Evolutionary conservation across 805 yeast genomes (phyloP), one percentile per base, ranked within the genome.

Genomic region (Metschnikowia rubicola): DNA sequence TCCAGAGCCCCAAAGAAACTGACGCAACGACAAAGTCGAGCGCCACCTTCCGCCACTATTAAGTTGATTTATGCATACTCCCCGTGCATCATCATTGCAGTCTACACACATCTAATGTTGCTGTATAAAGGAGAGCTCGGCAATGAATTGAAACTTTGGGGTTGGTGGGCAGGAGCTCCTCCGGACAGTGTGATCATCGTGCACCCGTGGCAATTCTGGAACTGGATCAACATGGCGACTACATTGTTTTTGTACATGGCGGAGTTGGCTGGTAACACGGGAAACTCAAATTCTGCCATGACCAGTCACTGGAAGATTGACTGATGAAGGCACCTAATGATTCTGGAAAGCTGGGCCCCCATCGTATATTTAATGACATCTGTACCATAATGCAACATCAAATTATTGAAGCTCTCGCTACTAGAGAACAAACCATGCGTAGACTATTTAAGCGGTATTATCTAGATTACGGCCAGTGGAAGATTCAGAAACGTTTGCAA

Each of bases 191-290:
- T 53, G 15, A 55, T 67, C 11, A 57, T 64, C 6, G 75, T 78
- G 28, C 81, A 83, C 62, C 85, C 96, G n/a, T 86, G 96, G 88
- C 90, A 89, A 59, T 87, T 94, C 63, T 92, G 99, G 98, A 88
- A 91, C 59, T 92, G 98, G 98, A 79, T 88, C 48, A 92, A 92
- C 63, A 87, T 92, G 73, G 82, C 85, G 55, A 77, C 85, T 44
- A 86, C 96, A 10, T 69, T 94, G 47, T 70, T 81, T n/a, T 72
- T 94, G 28, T 92, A 92, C 65, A 83, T 85, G 30, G 73, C 86
- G 39, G 99, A 92, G 67, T 71, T 92, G 50, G 66, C 82, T 55
- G 73, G 75, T 13, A 66, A 67, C 51, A 57, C 60, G 43, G 59
- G 60, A 31, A 57, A 60, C 36, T 46, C 65, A 15, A 50, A 47